phyloP scores from a whole-genome alignment of 306 rosid species.

The Purshia tridentata region DNA sequence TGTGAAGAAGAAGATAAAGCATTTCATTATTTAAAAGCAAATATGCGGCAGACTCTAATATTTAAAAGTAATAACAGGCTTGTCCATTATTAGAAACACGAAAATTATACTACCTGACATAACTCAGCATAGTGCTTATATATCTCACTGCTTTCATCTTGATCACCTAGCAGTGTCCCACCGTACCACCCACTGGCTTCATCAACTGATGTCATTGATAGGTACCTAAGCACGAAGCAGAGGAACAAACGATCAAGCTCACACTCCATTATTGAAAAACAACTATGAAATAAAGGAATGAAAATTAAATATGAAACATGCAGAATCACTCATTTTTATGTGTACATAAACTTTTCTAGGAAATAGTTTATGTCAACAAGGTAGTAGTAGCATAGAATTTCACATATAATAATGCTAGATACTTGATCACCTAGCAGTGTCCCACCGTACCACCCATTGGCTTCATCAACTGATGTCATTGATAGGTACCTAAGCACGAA shows the following conservation, averaged over 20 bases:
- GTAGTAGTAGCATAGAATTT: neutral
- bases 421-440: constrained; percentile 78
- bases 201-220: constrained; percentile 60
- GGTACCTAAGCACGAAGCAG: constrained; percentile 57
- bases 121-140: constrained; percentile 81
- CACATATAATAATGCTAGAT: neutral
- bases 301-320: neutral
- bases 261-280: neutral
- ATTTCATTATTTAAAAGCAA: neutral
- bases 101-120: constrained; percentile 67
- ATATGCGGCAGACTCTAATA: neutral
- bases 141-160: constrained; percentile 81
- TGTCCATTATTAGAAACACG: neutral
- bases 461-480: constrained; percentile 68
- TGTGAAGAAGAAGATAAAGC: neutral
- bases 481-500: constrained; percentile 62
- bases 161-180: constrained; percentile 80
- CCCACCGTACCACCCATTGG: constrained; percentile 92
- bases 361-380: neutral
- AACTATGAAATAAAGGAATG: neutral
- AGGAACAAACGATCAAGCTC: constrained; percentile 24
- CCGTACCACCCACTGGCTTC: constrained; percentile 91
- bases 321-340: neutral
- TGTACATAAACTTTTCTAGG: neutral
- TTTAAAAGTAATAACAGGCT: neutral